Percentiles rank a stretch among this genome's conserved stretches.
Evolutionary conservation across 345 rosid genomes (phyloP).

Genomic region (Nasturtium officinale): DNA sequence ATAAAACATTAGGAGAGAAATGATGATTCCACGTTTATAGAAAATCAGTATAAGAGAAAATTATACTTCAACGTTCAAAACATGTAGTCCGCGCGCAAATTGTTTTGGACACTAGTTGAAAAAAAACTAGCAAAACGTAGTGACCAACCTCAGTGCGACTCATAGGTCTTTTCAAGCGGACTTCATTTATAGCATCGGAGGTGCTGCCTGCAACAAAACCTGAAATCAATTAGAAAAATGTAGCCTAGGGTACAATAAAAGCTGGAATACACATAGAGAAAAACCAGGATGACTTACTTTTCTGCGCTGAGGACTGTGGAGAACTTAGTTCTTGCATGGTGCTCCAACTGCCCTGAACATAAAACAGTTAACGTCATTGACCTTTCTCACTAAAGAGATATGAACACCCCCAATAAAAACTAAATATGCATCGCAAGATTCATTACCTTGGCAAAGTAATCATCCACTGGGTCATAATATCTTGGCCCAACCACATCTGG

Average conservation of each 20-base stretch:
- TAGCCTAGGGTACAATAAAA: neutral
- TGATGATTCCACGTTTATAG: slow-evolving; percentile 3
- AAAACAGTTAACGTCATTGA: slow-evolving; percentile 44
- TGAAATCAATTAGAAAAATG: slow-evolving; percentile 33
- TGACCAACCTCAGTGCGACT: slow-evolving; percentile 84
- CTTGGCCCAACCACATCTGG: slow-evolving; percentile 71
- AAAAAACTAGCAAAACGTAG: neutral
- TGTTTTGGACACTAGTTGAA: neutral
- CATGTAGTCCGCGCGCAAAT: neutral
- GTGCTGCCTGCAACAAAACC: slow-evolving; percentile 56
- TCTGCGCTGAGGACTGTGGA: slow-evolving; percentile 55
- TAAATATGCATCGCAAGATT: slow-evolving; percentile 19
- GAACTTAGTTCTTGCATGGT: slow-evolving; percentile 49
- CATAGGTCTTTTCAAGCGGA: slow-evolving; percentile 78
- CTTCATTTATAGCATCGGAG: slow-evolving; percentile 62
- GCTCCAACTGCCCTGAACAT: slow-evolving; percentile 73
- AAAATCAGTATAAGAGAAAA: neutral
- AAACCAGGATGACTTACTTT: slow-evolving; percentile 16
- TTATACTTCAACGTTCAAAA: neutral
- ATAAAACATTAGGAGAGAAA: slow-evolving; percentile 1
- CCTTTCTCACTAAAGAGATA: slow-evolving; percentile 13
- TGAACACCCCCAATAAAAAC: slow-evolving; percentile 10
- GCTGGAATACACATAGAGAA: slow-evolving; percentile 3
- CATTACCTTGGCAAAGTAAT: slow-evolving; percentile 81
- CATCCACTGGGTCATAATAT: slow-evolving; percentile 59